Base-by-base conservation (phyloP, 441 rosid genomes). In the Isatis lusitanica region DNA sequence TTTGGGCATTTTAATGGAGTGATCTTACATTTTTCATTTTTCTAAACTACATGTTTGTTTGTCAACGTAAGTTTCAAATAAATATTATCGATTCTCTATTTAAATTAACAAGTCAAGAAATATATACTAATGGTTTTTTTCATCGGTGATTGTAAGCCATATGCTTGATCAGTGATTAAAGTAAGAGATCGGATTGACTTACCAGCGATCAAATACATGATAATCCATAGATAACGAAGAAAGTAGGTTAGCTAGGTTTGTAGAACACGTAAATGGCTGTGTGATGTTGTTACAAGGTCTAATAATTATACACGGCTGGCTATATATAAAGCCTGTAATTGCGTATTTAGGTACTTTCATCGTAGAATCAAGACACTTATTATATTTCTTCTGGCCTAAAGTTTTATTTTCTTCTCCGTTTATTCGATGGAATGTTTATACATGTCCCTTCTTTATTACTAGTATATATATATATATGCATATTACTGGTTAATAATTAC, bases 191-290 rank as follows among this genome's bases (percentile, higher is more conserved):
- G 16, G n/a, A 44, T 16, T 16, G 7, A 38, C 52, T 26, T 55
- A 44, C 66, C 30, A 56, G 52, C 35, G 38, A 44, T 12, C 43
- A 47, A 28, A 30, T 17, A 57, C 44, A 74, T 40, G 46, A 40
- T 35, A 60, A 50, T 47, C 10, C 38, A 47, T 30, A 11, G 26
- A 52, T 10, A 39, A 6, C 17, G 52, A 47, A 56, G 12, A 57
- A 15, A 57, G 43, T 63, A 35, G 58, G 24, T 58, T 24, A 50
- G 33, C 48, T 65, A 57, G 43, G 77, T 57, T 65, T 24, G 31
- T 38, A 13, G 36, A 3, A 55, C 65, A 47, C 1, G 17, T 0
- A 24, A 73, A 53, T 43, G 47, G 47, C 30, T 53, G 61, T 17
- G 38, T 42, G 47, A 38, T 40, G 12, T 18, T 35, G 24, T 26